Conservation (phyloP, 225 moss, liverwort and hornwort species). For the Marchantia paleacea region DNA sequence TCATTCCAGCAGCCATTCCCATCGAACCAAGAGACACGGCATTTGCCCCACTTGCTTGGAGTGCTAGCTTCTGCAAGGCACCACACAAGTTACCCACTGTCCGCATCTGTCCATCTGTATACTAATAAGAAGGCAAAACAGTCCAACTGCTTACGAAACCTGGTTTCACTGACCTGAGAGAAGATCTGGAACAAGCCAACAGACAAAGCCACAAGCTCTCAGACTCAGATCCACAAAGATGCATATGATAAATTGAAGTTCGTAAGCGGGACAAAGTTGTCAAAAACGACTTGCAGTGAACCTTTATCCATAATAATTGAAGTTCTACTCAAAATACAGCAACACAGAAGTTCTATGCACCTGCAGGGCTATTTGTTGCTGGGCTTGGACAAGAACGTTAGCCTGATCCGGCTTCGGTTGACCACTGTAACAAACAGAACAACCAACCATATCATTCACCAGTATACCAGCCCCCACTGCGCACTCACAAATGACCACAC, state of each 20-base stretch:
- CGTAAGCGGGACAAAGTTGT: constrained; percentile 16
- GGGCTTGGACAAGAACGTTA: constrained; percentile 96
- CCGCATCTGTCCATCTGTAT: constrained; percentile 29
- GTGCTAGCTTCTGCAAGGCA: constrained; percentile 55
- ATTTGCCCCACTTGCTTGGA: constrained; percentile 56
- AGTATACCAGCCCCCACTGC: too few relatives aligned
- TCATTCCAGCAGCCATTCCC: constrained; percentile 50
- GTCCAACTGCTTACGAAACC: constrained; percentile 37
- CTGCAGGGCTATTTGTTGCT: constrained; percentile 99
- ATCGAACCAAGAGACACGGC: constrained; percentile 50
- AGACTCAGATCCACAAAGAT: constrained; percentile 38
- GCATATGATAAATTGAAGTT: constrained; percentile 10
- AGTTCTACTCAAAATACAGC: background rate
- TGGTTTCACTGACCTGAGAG: constrained; percentile 52
- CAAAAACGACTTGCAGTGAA: constrained; percentile 16
- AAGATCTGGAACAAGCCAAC: constrained; percentile 55
- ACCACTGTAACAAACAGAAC: constrained; percentile 54
- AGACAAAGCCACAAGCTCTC: constrained; percentile 48
- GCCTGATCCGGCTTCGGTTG: constrained; percentile 99
- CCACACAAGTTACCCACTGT: constrained; percentile 40
- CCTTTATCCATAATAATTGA: background rate
- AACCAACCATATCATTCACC: background rate
- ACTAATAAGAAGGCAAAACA: constrained; percentile 27
- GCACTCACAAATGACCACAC: too few relatives aligned
- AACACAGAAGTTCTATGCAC: constrained; percentile 27